Evolutionary conservation across 306 rosid genomes (phyloP).

Genomic region (Citrullus colocynthis): DNA sequence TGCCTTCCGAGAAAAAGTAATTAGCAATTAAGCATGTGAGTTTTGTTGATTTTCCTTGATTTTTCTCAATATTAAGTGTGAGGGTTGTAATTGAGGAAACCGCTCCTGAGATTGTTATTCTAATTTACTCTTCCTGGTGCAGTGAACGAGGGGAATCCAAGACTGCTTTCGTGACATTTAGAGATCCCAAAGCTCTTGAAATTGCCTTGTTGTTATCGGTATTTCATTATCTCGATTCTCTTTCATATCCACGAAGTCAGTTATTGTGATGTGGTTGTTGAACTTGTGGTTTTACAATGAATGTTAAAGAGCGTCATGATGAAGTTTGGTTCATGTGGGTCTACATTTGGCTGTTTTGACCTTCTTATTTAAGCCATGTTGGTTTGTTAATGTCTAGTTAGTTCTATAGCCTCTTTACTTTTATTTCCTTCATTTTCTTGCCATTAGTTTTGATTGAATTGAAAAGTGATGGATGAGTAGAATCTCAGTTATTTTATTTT

Average conservation of each 20-base stretch:
- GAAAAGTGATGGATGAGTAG: background rate
- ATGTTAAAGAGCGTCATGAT: background rate
- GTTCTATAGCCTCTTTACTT: background rate
- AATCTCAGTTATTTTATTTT: background rate
- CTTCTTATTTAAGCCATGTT: background rate
- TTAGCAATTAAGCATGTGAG: background rate
- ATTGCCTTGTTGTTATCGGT: constrained; percentile 82
- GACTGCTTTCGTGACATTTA: constrained; percentile 88
- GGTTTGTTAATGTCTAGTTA: background rate
- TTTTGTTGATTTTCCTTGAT: background rate
- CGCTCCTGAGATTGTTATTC: background rate
- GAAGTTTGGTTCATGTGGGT: background rate
- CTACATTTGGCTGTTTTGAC: background rate
- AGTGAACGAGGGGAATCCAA: constrained; percentile 64
- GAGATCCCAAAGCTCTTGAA: constrained; percentile 87
- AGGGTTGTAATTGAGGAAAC: background rate
- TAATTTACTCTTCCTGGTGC: constrained; percentile 20
- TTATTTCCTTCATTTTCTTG: background rate
- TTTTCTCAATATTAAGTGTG: background rate
- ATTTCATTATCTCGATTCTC: constrained; percentile 15
- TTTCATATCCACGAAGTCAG: constrained; percentile 9
- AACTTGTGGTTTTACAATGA: background rate
- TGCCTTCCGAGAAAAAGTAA: background rate
- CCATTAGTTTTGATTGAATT: background rate
- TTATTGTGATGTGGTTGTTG: background rate